A percentile compares a stretch with the other conserved stretches of the same genome.
Evolutionary conservation across 345 rosid genomes (phyloP).

Genomic region (Gossypium anomalum): DNA sequence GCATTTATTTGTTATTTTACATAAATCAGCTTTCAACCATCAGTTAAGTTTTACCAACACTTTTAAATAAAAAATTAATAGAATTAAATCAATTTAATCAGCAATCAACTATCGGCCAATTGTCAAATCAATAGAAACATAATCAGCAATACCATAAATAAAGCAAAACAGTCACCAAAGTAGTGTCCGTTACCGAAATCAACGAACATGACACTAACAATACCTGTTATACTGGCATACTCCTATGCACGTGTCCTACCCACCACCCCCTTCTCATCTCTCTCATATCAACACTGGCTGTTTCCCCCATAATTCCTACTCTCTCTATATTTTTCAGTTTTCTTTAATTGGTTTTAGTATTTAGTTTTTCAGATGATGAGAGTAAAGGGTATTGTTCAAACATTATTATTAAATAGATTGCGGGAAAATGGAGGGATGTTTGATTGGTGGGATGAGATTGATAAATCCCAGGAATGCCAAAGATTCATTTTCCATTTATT

Average conservation of each 20-base stretch:
- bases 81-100: too few species aligned
- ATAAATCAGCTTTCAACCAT: too few species aligned
- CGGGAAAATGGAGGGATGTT: slow-evolving; percentile 10
- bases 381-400: slow-evolving; percentile 12
- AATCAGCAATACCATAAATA: too few species aligned
- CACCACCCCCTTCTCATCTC: not conserved
- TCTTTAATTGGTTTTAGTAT: not conserved
- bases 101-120: too few species aligned
- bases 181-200: not conserved
- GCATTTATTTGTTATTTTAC: too few species aligned
- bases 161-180: too few species aligned
- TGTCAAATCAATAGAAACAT: too few species aligned
- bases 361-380: slow-evolving; percentile 17
- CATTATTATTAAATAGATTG: not conserved
- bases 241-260: not conserved
- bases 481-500: slow-evolving; percentile 42
- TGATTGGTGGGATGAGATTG: slow-evolving; percentile 53
- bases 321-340: not conserved
- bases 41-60: fast-evolving
- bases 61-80: too few species aligned
- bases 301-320: too few species aligned
- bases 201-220: not conserved
- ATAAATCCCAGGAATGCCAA: slow-evolving; percentile 55
- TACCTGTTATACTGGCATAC: not conserved
- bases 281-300: not conserved